These are phyloP conservation scores for Nakaseomyces sp. DNA, from an alignment of 1,139 yeast species.

Conservation along the genomic window DNA sequence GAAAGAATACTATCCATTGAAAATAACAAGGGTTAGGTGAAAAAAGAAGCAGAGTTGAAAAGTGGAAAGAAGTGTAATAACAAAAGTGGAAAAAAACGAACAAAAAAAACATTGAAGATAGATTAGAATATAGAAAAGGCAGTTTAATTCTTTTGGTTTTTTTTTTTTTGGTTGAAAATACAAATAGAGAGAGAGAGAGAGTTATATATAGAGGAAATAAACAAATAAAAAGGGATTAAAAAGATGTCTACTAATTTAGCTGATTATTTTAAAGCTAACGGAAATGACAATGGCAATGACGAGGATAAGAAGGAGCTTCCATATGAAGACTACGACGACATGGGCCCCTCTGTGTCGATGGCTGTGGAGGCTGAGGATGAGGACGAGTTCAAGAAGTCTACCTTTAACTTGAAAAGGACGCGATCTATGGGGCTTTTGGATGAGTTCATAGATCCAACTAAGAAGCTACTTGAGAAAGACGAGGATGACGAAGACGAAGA, in stretches of 20 bases:
- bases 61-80: too few species aligned
- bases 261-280: slow-evolving; percentile 3
- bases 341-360: slow-evolving; percentile 35
- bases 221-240: not conserved
- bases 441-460: slow-evolving; percentile 47
- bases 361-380: slow-evolving; percentile 65
- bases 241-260: slow-evolving; percentile 7
- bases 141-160: too few species aligned
- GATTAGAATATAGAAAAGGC: too few species aligned
- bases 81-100: too few species aligned
- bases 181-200: too few species aligned
- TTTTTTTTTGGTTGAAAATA: too few species aligned
- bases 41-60: too few species aligned
- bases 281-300: not conserved
- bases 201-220: not conserved
- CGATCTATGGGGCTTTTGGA: slow-evolving; percentile 77
- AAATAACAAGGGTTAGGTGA: too few species aligned
- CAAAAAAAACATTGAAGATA: too few species aligned
- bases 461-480: slow-evolving; percentile 27
- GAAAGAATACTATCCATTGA: too few species aligned
- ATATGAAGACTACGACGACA: slow-evolving; percentile 23
- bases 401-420: slow-evolving; percentile 74
- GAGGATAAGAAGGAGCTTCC: slow-evolving; percentile 5
- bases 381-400: slow-evolving; percentile 59
- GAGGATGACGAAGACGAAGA: slow-evolving; percentile 7